Evolutionary conservation across 1,139 yeast species (phyloP).

Genomic region (Pichiaceae sp.): DNA sequence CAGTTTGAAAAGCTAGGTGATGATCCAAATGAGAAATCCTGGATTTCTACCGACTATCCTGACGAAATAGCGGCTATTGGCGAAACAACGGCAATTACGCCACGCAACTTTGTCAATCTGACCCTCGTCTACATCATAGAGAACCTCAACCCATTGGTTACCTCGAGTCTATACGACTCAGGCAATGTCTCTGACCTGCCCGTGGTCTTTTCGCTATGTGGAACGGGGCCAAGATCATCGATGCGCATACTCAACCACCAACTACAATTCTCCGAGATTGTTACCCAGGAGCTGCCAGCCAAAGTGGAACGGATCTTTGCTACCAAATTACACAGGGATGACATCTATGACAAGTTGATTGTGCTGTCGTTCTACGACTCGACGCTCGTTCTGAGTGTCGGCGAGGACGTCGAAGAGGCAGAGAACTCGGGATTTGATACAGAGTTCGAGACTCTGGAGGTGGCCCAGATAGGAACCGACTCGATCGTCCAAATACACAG

Average conservation of each 20-base stretch:
- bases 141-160: slow-evolving; percentile 48
- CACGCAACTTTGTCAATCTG: slow-evolving; percentile 43
- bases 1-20: slow-evolving; percentile 76
- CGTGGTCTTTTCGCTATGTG: slow-evolving; percentile 30
- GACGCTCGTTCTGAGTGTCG: slow-evolving; percentile 69
- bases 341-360: slow-evolving; percentile 52
- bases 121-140: slow-evolving; percentile 46
- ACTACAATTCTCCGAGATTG: slow-evolving; percentile 51
- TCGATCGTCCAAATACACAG: slow-evolving; percentile 69
- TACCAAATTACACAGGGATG: slow-evolving; percentile 36
- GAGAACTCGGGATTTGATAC: slow-evolving; percentile 52
- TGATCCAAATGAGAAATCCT: slow-evolving; percentile 26
- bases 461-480: slow-evolving; percentile 57
- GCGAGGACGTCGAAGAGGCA: slow-evolving; percentile 74
- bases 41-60: slow-evolving; percentile 25
- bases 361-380: slow-evolving; percentile 60
- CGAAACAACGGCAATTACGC: slow-evolving; percentile 25
- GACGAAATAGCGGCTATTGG: slow-evolving; percentile 22
- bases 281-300: slow-evolving; percentile 65
- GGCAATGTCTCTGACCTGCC: slow-evolving; percentile 25
- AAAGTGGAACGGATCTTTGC: slow-evolving; percentile 57
- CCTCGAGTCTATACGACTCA: slow-evolving; percentile 30
- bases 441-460: slow-evolving; percentile 55
- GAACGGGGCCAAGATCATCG: slow-evolving; percentile 34
- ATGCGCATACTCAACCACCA: slow-evolving; percentile 53